A percentile compares a stretch with the other conserved stretches of the same genome.
These are phyloP conservation scores for Vachellia collinsii DNA, from an alignment of 306 rosid genomes.

Conservation along the genomic window DNA sequence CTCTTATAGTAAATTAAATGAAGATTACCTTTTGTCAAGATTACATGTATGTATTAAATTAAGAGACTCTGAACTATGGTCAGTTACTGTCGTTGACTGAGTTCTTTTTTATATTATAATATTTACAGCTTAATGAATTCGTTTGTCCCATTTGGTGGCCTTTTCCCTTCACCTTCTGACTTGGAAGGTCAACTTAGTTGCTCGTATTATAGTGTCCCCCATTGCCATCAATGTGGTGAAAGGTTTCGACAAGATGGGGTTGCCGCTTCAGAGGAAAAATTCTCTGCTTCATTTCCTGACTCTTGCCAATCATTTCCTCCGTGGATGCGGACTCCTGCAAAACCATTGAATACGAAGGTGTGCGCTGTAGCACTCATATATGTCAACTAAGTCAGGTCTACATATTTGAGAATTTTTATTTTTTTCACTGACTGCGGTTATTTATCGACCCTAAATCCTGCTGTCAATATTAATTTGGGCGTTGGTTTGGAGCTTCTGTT, in stretches of 20 bases:
- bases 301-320: conserved; percentile 67
- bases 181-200: conserved; percentile 52
- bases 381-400: background rate
- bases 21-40: background rate
- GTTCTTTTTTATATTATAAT: conserved; percentile 35
- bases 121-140: conserved; percentile 89
- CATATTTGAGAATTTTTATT: background rate
- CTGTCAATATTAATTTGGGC: background rate
- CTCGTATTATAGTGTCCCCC: conserved; percentile 53
- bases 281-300: conserved; percentile 52
- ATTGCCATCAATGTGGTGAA: conserved; percentile 51
- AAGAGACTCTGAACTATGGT: background rate
- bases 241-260: conserved; percentile 60
- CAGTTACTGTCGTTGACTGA: background rate
- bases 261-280: conserved; percentile 51
- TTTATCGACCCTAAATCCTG: conserved; percentile 7
- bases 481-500: background rate
- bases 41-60: background rate
- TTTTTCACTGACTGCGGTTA: background rate
- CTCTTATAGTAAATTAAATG: background rate
- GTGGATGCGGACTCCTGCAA: conserved; percentile 67
- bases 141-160: conserved; percentile 94
- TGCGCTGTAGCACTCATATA: conserved; percentile 45
- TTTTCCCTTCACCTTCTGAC: conserved; percentile 88
- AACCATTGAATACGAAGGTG: conserved; percentile 67